These are phyloP conservation scores for Jatropha multifida DNA, from an alignment of 441 rosid species.

Conservation along the genomic window DNA sequence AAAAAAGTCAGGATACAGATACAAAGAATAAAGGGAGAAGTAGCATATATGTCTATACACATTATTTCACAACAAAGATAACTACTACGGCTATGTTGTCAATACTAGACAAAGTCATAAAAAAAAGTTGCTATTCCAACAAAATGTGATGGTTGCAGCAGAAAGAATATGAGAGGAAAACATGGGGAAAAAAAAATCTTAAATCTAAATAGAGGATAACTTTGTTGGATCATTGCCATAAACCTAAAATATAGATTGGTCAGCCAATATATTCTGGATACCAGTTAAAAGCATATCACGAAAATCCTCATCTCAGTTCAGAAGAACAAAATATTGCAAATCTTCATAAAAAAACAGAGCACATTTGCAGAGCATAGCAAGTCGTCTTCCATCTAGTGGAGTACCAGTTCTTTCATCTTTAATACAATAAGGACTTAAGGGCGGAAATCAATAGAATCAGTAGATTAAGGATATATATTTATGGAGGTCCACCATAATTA, in stretches of 20 bases:
- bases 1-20: constrained; percentile 18
- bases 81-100: background rate
- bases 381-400: background rate
- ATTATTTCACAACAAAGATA: background rate
- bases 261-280: background rate
- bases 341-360: background rate
- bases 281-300: background rate
- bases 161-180: background rate
- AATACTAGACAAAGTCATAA: background rate
- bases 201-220: background rate
- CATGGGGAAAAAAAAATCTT: background rate
- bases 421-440: background rate
- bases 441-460: background rate
- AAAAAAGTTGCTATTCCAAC: background rate
- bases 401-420: background rate
- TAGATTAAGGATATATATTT: background rate
- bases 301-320: background rate
- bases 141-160: background rate
- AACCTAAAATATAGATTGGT: background rate
- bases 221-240: background rate
- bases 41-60: background rate
- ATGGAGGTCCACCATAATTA: background rate
- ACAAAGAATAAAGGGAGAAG: background rate
- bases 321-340: background rate
- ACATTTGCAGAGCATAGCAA: background rate